Evolutionary conservation across 2,329 filamentous ascomycete species (phyloP), one percentile per base, ranked within the genome.

Genomic region (Cladosporium sp.): DNA sequence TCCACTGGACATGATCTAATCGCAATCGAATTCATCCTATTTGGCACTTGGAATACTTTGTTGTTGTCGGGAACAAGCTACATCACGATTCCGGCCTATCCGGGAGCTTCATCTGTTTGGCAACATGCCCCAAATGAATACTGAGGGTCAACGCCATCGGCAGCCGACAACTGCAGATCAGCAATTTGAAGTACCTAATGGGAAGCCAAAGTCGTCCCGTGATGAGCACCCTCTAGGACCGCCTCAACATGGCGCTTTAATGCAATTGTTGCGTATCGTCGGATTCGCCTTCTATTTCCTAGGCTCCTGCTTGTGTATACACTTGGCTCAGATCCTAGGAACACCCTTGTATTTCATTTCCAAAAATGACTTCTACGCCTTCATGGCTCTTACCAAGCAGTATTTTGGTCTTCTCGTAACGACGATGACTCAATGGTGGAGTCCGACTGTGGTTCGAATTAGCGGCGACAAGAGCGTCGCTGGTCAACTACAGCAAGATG

Each of bases 351-450:
- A 94, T 70, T 83, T 84, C 62, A 75, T 89, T 70, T 87, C 87
- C 73, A 84, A 82, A 64, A 85, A 91, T 58, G 80, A 86, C 65
- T 96, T 88, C 77, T 90, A 95, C 73, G 83, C 88, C 61, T 94
- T 88, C 77, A 92, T 94, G 83, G 85, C 90, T 53, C 77, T 91
- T 69, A 91, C 89, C n/a, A 96, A 96, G 74, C 84, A 89, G 68
- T 87, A 84, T 24, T 95, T 95, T 71, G 89, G 87, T 60, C 77
- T 95, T 25, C 76, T 90, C 58, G 83, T 85, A 61, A 90, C 87
- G 19, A 87, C 86, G 52, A 88, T 93, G 82, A 95, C 90, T 10
- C 83, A 92, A 67, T 89, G 88, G 78, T 96, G 89, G 88, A 88
- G 87, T 24, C 89, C 90, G 6, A 92, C 89, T 4, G 83, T 83